phyloP scores from a whole-genome alignment of 2,329 filamentous ascomycete genomes.

The Huntiella abstrusa region DNA sequence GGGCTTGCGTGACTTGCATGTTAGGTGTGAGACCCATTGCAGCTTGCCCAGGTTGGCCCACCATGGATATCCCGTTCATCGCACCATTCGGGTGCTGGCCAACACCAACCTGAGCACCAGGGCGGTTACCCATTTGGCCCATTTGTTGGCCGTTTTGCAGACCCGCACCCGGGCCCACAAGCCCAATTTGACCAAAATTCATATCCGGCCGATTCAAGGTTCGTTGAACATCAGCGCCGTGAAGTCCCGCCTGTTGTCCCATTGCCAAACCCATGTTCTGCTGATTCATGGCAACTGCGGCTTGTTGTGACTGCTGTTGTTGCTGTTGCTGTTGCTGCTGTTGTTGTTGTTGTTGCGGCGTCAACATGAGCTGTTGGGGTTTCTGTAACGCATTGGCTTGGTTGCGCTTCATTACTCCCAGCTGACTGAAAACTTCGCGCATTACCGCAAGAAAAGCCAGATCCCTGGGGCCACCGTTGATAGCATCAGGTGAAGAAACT shows the following conservation, averaged over 20 bases:
- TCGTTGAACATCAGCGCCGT: conserved; percentile 16
- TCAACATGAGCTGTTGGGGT: neutral
- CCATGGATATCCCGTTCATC: neutral
- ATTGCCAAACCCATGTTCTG: conserved; percentile 23
- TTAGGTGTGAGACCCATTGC: neutral
- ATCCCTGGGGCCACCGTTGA: neutral
- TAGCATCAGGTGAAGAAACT: neutral
- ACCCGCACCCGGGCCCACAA: neutral
- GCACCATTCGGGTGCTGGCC: neutral
- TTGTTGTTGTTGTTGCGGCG: conserved; percentile 13
- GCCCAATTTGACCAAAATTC: neutral
- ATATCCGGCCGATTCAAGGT: neutral
- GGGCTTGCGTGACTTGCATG: neutral
- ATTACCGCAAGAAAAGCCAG: neutral
- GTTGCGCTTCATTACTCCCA: neutral
- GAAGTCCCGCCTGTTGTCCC: conserved; percentile 32
- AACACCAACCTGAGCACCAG: neutral
- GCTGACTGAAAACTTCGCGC: neutral
- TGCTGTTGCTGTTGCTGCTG: conserved; percentile 15
- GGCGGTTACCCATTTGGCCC: neutral
- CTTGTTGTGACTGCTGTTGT: conserved; percentile 10
- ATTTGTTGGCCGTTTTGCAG: conserved; percentile 2
- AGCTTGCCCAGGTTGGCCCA: too few relatives aligned
- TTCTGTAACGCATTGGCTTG: neutral
- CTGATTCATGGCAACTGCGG: conserved; percentile 17